Conservation (phyloP, 148 eudicot genomes). For the Fagopyrum esculentum region DNA sequence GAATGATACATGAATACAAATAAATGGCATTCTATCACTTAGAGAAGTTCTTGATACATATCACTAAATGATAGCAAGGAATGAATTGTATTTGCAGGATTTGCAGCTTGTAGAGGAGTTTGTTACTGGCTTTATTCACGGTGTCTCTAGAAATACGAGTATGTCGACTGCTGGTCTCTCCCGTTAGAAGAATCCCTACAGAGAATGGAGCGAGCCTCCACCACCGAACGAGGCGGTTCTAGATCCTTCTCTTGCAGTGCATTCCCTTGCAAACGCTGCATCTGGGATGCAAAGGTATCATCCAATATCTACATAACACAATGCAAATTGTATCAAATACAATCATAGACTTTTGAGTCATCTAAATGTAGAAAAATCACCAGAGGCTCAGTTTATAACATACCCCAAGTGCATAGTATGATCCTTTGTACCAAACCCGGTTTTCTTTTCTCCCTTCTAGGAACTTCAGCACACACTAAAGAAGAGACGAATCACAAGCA, state of each 20-base stretch:
- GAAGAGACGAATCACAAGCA: not conserved
- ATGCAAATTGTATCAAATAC: not conserved
- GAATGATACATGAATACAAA: not conserved
- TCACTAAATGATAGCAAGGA: not conserved
- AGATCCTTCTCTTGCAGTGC: conserved; percentile 72
- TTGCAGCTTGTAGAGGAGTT: no score
- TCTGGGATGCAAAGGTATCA: conserved; percentile 79
- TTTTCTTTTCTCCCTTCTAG: conserved; percentile 86
- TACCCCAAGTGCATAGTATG: conserved; percentile 87
- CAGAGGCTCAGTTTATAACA: conserved; percentile 23
- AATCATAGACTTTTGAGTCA: not conserved
- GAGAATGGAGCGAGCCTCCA: conserved; percentile 80
- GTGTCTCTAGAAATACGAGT: conserved; percentile 33
- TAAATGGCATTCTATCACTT: not conserved
- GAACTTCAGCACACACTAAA: conserved; percentile 60
- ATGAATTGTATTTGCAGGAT: not conserved
- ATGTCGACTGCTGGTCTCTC: conserved; percentile 42
- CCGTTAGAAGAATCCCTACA: conserved; percentile 58
- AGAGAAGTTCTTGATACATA: not conserved
- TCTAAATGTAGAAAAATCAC: not conserved
- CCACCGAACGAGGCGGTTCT: conserved; percentile 70
- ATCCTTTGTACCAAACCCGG: conserved; percentile 83
- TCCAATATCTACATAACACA: conserved; percentile 51
- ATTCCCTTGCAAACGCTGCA: conserved; percentile 83
- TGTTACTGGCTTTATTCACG: not conserved